Base-by-base conservation (phyloP, 768 basidiomycete species). In the Mycena haematopus region DNA sequence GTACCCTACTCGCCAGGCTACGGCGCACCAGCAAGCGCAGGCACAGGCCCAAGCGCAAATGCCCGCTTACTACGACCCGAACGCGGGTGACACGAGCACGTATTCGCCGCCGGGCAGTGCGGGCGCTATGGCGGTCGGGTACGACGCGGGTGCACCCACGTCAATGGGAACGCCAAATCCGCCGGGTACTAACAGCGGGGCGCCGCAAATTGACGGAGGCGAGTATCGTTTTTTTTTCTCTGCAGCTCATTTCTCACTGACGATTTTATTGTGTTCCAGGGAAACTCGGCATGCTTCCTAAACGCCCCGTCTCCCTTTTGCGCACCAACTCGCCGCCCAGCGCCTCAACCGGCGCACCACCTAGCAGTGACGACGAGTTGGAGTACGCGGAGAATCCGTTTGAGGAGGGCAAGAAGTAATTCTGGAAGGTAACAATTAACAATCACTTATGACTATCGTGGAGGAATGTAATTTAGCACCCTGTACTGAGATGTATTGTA, bases 351-450 rank as follows among this genome's bases (percentile, higher is more conserved):
- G 68, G 64, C 66, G 68, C 55, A 56, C 64, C 58, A 56, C 65
- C 60, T 51, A 68, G 40, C 63, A 72, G 65, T 60, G 77, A 80
- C 44, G 86, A 86, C 57, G 86, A 84, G n/a, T 69, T 89, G 66
- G 90, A 90, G 73, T 91, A 89, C 72, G 81, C 83, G 4, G 88
- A 90, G 80, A 90, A 86, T 68, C 90, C 90, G 36, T 92, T 92
- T 63, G 89, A 91, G 59, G 87, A 90, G 52, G 64, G 40, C 1
- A 69, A 60, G 57, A 71, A 71, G 59, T 46, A 46, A 11, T 52
- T 29, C 46, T 58, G 45, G 47, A n/a, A n/a, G n/a, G 22, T 51
- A 47, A 3, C 27, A 46, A 46, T 15, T 35, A 45, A n/a, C 42
- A 7, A 22, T 21, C n/a, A 42, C 42, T 45, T 45, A 45, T 45